Conservation (phyloP, 2,329 filamentous ascomycete genomes). For the Colletotrichum phormii region DNA sequence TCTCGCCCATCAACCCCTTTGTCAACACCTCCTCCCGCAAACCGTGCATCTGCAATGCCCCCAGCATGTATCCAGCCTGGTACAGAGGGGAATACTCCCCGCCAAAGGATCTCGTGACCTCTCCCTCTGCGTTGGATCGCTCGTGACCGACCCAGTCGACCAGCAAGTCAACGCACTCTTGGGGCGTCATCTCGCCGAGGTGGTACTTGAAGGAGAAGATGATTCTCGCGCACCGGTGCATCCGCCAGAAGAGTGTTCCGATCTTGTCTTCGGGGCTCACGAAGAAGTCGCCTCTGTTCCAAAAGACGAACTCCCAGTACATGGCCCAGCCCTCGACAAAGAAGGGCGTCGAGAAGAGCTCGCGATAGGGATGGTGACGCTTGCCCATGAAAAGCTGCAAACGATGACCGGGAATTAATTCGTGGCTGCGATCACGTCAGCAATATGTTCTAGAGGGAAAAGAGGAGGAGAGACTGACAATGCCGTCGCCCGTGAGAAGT, state of each 20-base stretch:
- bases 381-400: conserved; percentile 62
- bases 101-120: conserved; percentile 67
- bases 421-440: conserved; percentile 50
- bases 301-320: conserved; percentile 72
- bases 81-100: conserved; percentile 69
- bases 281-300: conserved; percentile 64
- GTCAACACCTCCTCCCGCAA: conserved; percentile 62
- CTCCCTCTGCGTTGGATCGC: conserved; percentile 68
- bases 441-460: too few relatives aligned
- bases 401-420: conserved; percentile 70
- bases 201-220: conserved; percentile 70
- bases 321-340: conserved; percentile 72
- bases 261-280: conserved; percentile 62
- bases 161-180: conserved; percentile 67
- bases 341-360: conserved; percentile 67
- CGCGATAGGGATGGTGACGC: conserved; percentile 60
- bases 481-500: conserved; percentile 68
- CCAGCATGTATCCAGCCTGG: conserved; percentile 70
- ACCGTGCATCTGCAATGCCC: conserved; percentile 66
- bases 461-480: conserved; percentile 46
- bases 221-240: conserved; percentile 71
- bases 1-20: conserved; percentile 55
- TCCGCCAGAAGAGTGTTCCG: conserved; percentile 71
- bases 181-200: conserved; percentile 63
- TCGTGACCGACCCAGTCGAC: conserved; percentile 69